A percentile compares a stretch with the other conserved stretches of the same genome.
Evolutionary conservation across 73 alveolate genomes (phyloP).

Genomic region (Effrenium voratum): DNA sequence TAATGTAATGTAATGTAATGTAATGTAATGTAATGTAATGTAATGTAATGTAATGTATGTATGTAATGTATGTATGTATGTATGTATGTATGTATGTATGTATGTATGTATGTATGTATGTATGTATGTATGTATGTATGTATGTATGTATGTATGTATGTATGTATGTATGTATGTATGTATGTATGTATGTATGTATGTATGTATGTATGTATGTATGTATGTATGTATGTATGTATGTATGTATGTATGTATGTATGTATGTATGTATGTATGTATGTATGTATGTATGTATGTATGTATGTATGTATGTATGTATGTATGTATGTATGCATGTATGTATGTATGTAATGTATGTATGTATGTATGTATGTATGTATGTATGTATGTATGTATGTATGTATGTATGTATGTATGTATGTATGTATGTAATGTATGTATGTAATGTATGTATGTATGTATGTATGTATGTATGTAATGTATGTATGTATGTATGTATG

Average conservation of each 20-base stretch:
- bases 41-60: not conserved
- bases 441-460: not conserved
- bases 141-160: not conserved
- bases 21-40: too few species aligned
- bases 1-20: too few species aligned
- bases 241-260: not conserved
- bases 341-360: not conserved
- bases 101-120: not conserved
- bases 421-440: not conserved
- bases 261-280: not conserved
- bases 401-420: too few species aligned
- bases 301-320: not conserved
- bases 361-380: not conserved
- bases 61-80: not conserved
- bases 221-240: not conserved
- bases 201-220: not conserved
- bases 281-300: not conserved
- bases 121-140: not conserved
- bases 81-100: not conserved
- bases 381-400: not conserved
- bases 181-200: too few species aligned
- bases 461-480: not conserved
- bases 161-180: not conserved
- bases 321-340: not conserved
- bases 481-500: not conserved